These are phyloP conservation scores for Phytophthora pistaciae DNA, from an alignment of 352 stramenopile genomes.

Conservation along the genomic window DNA sequence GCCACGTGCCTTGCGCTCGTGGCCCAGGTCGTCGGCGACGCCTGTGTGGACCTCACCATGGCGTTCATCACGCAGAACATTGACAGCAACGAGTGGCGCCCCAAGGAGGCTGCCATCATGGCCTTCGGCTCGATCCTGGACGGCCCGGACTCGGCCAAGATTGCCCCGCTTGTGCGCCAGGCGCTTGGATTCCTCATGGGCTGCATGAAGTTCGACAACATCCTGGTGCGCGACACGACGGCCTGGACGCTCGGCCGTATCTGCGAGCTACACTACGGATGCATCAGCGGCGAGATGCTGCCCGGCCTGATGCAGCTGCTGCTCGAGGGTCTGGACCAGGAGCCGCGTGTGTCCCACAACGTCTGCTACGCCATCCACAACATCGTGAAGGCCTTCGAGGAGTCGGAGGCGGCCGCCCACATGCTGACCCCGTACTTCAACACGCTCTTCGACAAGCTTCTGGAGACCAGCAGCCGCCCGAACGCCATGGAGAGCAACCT, in stretches of 20 bases:
- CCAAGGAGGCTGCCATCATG: slow-evolving; percentile 97
- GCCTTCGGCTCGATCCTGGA: slow-evolving; percentile 97
- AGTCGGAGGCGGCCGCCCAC: slow-evolving; percentile 74
- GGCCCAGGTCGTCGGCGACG: slow-evolving; percentile 93
- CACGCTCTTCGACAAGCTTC: slow-evolving; percentile 93
- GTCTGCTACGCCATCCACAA: slow-evolving; percentile 98
- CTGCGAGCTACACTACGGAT: slow-evolving; percentile 94
- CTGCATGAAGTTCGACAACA: slow-evolving; percentile 91
- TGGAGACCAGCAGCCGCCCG: slow-evolving; percentile 90
- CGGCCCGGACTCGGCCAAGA: slow-evolving; percentile 91
- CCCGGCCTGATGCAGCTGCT: slow-evolving; percentile 90
- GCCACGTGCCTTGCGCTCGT: slow-evolving; percentile 95
- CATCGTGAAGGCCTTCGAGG: slow-evolving; percentile 94
- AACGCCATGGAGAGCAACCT: slow-evolving; percentile 94
- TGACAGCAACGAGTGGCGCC: slow-evolving; percentile 94
- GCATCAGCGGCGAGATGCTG: slow-evolving; percentile 92
- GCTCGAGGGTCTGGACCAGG: slow-evolving; percentile 83
- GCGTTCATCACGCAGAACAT: slow-evolving; percentile 97
- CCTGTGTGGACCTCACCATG: slow-evolving; percentile 93
- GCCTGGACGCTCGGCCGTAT: slow-evolving; percentile 97
- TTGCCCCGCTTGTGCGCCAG: slow-evolving; percentile 93
- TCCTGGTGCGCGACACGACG: slow-evolving; percentile 97
- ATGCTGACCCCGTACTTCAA: slow-evolving; percentile 94
- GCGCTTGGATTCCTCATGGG: slow-evolving; percentile 94
- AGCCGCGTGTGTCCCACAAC: slow-evolving; percentile 94